A percentile compares a stretch with the other conserved stretches of the same genome.
These are phyloP conservation scores for Pneumocystis murina DNA, from an alignment of 1,139 yeast species.

Conservation along the genomic window DNA sequence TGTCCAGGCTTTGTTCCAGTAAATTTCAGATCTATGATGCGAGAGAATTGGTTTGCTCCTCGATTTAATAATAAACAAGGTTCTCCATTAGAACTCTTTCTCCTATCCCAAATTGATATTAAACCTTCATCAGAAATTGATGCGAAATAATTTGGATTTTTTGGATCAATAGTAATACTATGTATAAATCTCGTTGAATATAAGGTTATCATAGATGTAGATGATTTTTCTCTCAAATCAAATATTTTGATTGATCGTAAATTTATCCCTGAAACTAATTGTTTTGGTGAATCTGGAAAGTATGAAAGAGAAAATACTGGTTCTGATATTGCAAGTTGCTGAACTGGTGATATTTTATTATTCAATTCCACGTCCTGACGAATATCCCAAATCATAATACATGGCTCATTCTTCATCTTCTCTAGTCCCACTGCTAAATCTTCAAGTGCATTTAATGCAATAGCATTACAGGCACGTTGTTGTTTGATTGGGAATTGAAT, in stretches of 20 bases:
- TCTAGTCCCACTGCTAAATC: slow-evolving; percentile 69
- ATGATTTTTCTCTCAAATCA: not conserved
- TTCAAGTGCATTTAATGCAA: slow-evolving; percentile 45
- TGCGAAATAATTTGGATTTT: slow-evolving; percentile 47
- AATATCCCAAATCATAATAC: slow-evolving; percentile 69
- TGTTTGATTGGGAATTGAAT: slow-evolving; percentile 24
- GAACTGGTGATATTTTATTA: slow-evolving; percentile 26
- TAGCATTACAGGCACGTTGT: slow-evolving; percentile 57
- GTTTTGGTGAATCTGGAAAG: not conserved
- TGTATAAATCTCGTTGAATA: slow-evolving; percentile 34
- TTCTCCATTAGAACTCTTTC: slow-evolving; percentile 35
- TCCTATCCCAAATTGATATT: slow-evolving; percentile 72
- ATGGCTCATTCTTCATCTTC: slow-evolving; percentile 61
- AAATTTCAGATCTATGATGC: slow-evolving; percentile 54
- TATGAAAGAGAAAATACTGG: slow-evolving; percentile 8
- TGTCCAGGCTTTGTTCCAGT: slow-evolving; percentile 57
- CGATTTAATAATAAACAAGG: slow-evolving; percentile 56
- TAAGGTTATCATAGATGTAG: slow-evolving; percentile 47
- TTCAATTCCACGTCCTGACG: not conserved
- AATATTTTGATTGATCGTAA: slow-evolving; percentile 9
- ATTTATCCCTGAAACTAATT: not conserved
- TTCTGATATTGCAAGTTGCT: slow-evolving; percentile 7
- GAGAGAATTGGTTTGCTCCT: slow-evolving; percentile 44
- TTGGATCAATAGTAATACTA: slow-evolving; percentile 57
- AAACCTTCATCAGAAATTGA: slow-evolving; percentile 76